Evolutionary conservation across 1,139 yeast genomes (phyloP).

Genomic region (Protomyces lactucae-debilis): DNA sequence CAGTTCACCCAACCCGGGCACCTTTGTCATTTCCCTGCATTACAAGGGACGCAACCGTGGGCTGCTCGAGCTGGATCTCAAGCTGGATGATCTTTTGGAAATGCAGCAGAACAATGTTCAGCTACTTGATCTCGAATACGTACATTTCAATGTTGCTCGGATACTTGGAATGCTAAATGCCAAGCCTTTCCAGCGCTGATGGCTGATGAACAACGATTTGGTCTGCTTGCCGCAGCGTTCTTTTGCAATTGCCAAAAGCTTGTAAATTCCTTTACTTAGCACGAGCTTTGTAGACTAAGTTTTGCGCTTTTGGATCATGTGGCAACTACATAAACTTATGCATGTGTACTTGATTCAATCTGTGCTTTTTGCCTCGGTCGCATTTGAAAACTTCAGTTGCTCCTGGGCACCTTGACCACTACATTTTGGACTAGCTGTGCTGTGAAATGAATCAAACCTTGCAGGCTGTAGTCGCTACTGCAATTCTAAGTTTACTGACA

Average conservation of each 20-base stretch:
- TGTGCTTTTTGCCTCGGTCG: too few species aligned
- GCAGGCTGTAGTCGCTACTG: not conserved
- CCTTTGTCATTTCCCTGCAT: conserved; percentile 40
- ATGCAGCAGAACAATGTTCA: conserved; percentile 37
- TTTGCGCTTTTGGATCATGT: too few species aligned
- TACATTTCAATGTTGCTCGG: conserved; percentile 35
- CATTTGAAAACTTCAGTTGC: too few species aligned
- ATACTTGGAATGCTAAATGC: conserved; percentile 32
- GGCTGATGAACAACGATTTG: not conserved
- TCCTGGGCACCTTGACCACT: too few species aligned
- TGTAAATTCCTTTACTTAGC: too few species aligned
- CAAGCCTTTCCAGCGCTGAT: conserved; percentile 28
- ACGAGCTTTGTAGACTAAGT: too few species aligned
- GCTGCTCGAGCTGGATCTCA: conserved; percentile 38
- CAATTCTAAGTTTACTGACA: not conserved
- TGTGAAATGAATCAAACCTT: not conserved
- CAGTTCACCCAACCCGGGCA: conserved; percentile 41
- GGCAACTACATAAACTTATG: too few species aligned
- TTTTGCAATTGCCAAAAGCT: too few species aligned
- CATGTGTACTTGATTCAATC: too few species aligned
- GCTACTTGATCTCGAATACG: conserved; percentile 38
- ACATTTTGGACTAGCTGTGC: too few species aligned
- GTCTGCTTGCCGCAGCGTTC: not conserved
- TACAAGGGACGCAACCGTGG: conserved; percentile 39
- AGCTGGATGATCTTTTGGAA: conserved; percentile 41